A percentile compares a stretch with the other conserved stretches of the same genome.
Conservation (phyloP, 768 basidiomycete genomes). For the Asterophora lycoperdoides region DNA sequence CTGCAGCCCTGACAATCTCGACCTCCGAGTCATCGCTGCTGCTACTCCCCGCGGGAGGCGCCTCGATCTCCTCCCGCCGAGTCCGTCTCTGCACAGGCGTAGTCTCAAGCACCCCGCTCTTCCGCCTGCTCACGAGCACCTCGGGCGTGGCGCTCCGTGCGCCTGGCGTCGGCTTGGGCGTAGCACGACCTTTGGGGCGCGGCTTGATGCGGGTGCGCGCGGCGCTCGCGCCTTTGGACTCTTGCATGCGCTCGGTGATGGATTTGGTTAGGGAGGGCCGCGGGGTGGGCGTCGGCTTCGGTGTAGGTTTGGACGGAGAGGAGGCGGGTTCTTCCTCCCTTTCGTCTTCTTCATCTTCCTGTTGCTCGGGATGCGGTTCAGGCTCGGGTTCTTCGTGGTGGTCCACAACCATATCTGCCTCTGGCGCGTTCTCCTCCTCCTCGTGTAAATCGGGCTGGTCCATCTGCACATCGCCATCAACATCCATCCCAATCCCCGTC, state of each 20-base stretch:
- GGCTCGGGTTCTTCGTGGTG: constrained; percentile 5
- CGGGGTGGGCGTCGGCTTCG: constrained; percentile 5
- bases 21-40: constrained; percentile 16
- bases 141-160: constrained; percentile 5
- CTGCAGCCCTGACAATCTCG: constrained; percentile 10
- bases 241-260: constrained; percentile 15
- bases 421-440: neutral
- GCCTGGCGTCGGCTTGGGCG: constrained; percentile 1
- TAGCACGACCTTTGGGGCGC: constrained; percentile 11
- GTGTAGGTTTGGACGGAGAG: neutral
- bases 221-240: constrained; percentile 14
- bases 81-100: constrained; percentile 8
- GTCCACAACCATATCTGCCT: constrained; percentile 1
- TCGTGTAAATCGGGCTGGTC: neutral
- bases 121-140: constrained; percentile 6
- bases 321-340: neutral
- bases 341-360: constrained; percentile 2
- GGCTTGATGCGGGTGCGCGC: constrained; percentile 19
- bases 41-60: neutral
- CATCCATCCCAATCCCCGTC: constrained; percentile 10
- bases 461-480: constrained; percentile 6
- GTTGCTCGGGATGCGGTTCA: constrained; percentile 5
- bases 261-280: constrained; percentile 8
- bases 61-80: neutral
- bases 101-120: constrained; percentile 7